Conservation (phyloP, 164 flowering plant genomes). For the Umbilicus rupestris region DNA sequence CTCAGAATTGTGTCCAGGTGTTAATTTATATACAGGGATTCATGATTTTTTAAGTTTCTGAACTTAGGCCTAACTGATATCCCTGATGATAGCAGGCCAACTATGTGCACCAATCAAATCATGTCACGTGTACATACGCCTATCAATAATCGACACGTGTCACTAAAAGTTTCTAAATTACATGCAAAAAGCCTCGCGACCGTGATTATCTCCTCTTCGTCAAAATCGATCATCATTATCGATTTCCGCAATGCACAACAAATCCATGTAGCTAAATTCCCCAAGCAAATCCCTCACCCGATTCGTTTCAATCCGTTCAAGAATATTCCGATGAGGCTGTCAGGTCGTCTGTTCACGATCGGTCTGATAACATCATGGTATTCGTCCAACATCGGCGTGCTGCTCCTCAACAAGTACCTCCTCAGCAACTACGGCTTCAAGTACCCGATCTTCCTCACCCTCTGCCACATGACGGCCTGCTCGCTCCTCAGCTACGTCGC, state of each 20-base stretch:
- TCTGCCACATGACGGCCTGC: not conserved
- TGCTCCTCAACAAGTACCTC: not conserved
- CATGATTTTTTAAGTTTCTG: too few relatives aligned
- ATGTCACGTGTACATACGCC: too few relatives aligned
- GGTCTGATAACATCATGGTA: slow-evolving; percentile 3
- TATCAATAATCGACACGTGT: too few relatives aligned
- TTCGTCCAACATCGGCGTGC: not conserved
- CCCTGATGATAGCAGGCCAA: too few relatives aligned
- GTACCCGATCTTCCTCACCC: not conserved
- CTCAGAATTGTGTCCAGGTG: not conserved
- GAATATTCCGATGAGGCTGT: too few relatives aligned
- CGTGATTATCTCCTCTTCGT: not conserved
- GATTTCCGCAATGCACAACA: not conserved
- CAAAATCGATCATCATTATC: not conserved
- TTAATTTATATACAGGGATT: not conserved
- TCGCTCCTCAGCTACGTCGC: not conserved
- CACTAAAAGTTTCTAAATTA: too few relatives aligned
- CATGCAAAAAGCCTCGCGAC: too few relatives aligned
- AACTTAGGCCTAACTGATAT: too few relatives aligned
- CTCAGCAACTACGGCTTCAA: not conserved
- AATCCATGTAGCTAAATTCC: not conserved
- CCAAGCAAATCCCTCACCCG: not conserved
- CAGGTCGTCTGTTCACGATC: not conserved
- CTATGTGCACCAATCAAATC: too few relatives aligned
- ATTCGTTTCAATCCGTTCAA: too few relatives aligned